These are phyloP conservation scores for Fusarium lateritium DNA, from an alignment of 2,329 filamentous ascomycete genomes.

Conservation along the genomic window DNA sequence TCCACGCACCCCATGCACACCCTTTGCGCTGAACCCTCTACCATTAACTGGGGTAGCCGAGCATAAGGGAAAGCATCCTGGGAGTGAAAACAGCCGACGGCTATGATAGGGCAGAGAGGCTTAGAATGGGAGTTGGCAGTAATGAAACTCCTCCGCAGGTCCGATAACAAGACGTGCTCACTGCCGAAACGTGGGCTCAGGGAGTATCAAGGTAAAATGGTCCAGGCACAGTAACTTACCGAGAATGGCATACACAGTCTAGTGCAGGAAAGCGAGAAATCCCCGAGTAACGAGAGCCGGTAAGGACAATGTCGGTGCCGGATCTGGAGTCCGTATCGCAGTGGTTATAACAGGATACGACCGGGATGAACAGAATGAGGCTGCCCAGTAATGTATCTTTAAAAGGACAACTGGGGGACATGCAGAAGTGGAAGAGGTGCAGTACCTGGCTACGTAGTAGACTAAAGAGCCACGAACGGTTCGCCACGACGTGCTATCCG, in stretches of 20 bases:
- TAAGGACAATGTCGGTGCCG: conserved; percentile 29
- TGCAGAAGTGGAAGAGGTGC: conserved; percentile 28
- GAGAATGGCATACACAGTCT: conserved; percentile 28
- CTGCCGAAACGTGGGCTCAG: conserved; percentile 45
- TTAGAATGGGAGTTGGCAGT: conserved; percentile 16
- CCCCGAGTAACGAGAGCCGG: conserved; percentile 36
- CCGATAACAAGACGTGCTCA: conserved; percentile 37
- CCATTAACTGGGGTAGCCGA: conserved; percentile 24
- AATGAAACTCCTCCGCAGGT: conserved; percentile 45
- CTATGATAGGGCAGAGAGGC: conserved; percentile 35
- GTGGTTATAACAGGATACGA: conserved; percentile 27
- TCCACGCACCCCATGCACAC: conserved; percentile 45
- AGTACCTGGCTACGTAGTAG: conserved; percentile 21
- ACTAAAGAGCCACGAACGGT: conserved; percentile 22
- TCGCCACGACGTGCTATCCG: conserved; percentile 31
- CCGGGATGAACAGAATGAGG: conserved; percentile 28
- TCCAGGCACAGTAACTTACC: conserved; percentile 46
- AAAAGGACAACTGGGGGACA: conserved; percentile 33
- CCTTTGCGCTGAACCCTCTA: conserved; percentile 32
- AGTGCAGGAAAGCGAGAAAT: conserved; percentile 45
- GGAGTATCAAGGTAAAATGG: conserved; percentile 32
- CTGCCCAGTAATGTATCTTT: conserved; percentile 37
- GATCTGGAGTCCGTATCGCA: conserved; percentile 21
- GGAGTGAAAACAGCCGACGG: conserved; percentile 30
- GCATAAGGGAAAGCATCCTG: conserved; percentile 8